phyloP scores from a whole-genome alignment of 2,329 filamentous ascomycete species.

The Nemania sp. region DNA sequence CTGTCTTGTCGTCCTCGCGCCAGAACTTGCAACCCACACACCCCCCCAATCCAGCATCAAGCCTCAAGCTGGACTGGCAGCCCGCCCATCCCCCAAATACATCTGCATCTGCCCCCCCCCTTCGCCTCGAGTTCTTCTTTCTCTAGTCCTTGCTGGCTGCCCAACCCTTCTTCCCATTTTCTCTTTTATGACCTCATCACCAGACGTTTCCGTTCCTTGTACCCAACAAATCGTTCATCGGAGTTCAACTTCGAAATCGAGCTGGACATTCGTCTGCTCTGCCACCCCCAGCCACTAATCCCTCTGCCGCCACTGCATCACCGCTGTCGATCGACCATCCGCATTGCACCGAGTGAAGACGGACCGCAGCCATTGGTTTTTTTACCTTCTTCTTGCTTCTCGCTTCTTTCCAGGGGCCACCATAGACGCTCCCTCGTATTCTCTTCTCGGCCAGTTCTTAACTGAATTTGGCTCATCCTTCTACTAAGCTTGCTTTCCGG shows the following conservation, averaged over 20 bases:
- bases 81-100: slow-evolving; percentile 9
- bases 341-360: slow-evolving; percentile 12
- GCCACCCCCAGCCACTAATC: slow-evolving; percentile 8
- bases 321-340: slow-evolving; percentile 1
- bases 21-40: too few species aligned
- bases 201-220: slow-evolving; percentile 28
- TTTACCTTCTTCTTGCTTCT: slow-evolving; percentile 22
- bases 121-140: slow-evolving; percentile 23
- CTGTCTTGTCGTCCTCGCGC: too few species aligned
- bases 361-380: slow-evolving; percentile 26
- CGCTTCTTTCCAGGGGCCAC: slow-evolving; percentile 28
- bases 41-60: slow-evolving; percentile 9
- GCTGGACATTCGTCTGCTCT: neutral
- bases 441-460: slow-evolving; percentile 39
- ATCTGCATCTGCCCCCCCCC: slow-evolving; percentile 26
- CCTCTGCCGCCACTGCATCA: neutral
- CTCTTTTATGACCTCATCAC: slow-evolving; percentile 34
- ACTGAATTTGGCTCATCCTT: slow-evolving; percentile 38
- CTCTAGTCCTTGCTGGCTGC: slow-evolving; percentile 30
- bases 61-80: slow-evolving; percentile 15
- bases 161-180: slow-evolving; percentile 20
- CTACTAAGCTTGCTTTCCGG: slow-evolving; percentile 9
- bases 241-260: slow-evolving; percentile 4
- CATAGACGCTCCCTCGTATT: slow-evolving; percentile 18
- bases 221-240: slow-evolving; percentile 7